Percentiles rank a stretch among this genome's conserved stretches.
Evolutionary conservation across 2,329 filamentous ascomycete species (phyloP).

Genomic region (Thielaviopsis ethacetica): DNA sequence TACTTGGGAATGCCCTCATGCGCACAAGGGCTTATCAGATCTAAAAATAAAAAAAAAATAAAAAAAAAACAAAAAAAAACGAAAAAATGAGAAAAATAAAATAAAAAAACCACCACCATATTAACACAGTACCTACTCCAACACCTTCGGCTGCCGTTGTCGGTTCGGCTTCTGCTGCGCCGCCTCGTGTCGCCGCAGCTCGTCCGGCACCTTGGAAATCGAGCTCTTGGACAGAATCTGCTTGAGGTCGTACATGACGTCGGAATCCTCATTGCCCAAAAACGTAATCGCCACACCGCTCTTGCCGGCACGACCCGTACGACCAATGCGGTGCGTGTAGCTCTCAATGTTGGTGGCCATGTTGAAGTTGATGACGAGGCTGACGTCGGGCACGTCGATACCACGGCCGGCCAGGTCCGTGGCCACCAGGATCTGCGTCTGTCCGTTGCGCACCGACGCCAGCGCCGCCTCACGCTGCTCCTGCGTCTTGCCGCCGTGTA

Average conservation of each 20-base stretch:
- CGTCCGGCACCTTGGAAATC: constrained; percentile 80
- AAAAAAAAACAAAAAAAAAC: background rate
- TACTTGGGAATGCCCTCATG: too few species aligned
- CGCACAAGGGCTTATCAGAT: too few species aligned
- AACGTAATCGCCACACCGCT: constrained; percentile 94
- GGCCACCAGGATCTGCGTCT: constrained; percentile 77
- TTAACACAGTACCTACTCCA: background rate
- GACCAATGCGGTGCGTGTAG: constrained; percentile 92
- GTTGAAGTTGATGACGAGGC: constrained; percentile 95
- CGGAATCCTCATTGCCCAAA: constrained; percentile 73
- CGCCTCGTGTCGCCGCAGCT: constrained; percentile 73
- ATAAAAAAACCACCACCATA: background rate
- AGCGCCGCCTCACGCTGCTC: constrained; percentile 93
- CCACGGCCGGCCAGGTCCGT: constrained; percentile 91
- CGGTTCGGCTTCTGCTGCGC: constrained; percentile 64
- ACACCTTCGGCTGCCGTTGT: constrained; percentile 15
- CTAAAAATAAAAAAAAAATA: too few species aligned
- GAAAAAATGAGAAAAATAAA: background rate
- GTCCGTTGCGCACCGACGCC: constrained; percentile 62
- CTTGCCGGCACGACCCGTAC: constrained; percentile 95
- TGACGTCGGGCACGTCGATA: constrained; percentile 94
- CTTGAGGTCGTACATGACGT: constrained; percentile 85
- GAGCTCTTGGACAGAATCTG: constrained; percentile 88
- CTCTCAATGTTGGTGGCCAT: constrained; percentile 87
- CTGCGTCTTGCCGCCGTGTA: constrained; percentile 93